Percentiles rank a stretch among this genome's conserved stretches.
Conservation (phyloP, 2,329 filamentous ascomycete species). For the Macroventuria anomochaeta region DNA sequence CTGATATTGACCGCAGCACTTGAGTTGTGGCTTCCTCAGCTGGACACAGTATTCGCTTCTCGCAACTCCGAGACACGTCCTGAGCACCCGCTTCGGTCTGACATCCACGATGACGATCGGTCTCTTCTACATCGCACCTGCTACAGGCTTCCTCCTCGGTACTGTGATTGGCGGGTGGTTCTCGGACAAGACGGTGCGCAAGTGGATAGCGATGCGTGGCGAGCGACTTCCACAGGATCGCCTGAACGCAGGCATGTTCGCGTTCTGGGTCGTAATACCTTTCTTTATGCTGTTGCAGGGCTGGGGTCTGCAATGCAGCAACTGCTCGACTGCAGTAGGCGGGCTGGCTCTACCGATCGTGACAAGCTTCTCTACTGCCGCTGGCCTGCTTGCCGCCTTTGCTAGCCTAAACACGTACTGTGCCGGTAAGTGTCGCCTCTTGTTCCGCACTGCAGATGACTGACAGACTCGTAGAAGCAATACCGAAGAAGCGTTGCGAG, state of each 20-base stretch:
- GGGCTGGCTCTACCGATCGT: conserved; percentile 48
- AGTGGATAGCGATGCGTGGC: conserved; percentile 18
- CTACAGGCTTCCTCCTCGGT: conserved; percentile 26
- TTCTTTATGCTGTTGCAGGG: conserved; percentile 45
- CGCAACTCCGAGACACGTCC: conserved; percentile 24
- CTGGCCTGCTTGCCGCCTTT: conserved; percentile 50
- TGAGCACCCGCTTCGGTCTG: conserved; percentile 23
- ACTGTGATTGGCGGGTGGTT: conserved; percentile 28
- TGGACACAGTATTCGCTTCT: conserved; percentile 30
- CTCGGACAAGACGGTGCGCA: conserved; percentile 27
- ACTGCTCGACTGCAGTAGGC: conserved; percentile 25
- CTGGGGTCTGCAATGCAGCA: conserved; percentile 45
- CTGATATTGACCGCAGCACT: conserved; percentile 11
- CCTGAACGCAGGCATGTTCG: conserved; percentile 25
- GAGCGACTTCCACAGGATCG: conserved; percentile 33
- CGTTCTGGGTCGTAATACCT: conserved; percentile 44
- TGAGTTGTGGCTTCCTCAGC: conserved; percentile 30
- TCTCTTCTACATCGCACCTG: conserved; percentile 32
- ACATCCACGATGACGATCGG: conserved; percentile 23
- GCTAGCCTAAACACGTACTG: conserved; percentile 52
- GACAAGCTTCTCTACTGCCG: conserved; percentile 42
- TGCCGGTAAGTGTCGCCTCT: conserved; percentile 39
- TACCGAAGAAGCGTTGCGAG: conserved; percentile 30
- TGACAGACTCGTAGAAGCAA: conserved; percentile 25
- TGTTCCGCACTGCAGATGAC: background rate